Evolutionary conservation across 2,329 filamentous ascomycete genomes (phyloP).

Genomic region (Metarhizium guizhouense): DNA sequence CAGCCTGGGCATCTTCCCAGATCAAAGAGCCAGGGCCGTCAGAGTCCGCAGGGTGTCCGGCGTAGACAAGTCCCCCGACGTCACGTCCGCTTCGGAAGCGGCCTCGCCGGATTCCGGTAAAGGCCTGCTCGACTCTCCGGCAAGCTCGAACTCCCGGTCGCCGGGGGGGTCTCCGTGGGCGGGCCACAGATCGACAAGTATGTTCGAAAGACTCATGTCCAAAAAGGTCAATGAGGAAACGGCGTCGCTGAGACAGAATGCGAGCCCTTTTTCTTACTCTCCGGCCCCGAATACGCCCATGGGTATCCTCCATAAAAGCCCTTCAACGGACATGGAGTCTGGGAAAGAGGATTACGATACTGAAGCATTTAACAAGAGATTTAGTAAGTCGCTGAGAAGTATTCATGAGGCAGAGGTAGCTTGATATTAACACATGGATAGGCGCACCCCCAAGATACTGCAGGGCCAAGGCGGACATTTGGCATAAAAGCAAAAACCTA

Average conservation of each 20-base stretch:
- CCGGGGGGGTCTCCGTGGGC: not conserved
- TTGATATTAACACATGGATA: not conserved
- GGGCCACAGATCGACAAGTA: not conserved
- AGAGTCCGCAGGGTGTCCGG: not conserved
- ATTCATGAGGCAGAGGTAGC: not conserved
- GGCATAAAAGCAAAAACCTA: constrained; percentile 22
- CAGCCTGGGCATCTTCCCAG: not conserved
- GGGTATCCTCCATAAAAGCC: not conserved
- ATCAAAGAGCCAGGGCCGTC: not conserved
- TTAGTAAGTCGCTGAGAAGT: not conserved
- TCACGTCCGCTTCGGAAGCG: not conserved
- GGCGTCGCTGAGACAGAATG: too few relatives aligned
- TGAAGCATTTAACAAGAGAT: not conserved
- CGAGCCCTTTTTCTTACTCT: too few relatives aligned
- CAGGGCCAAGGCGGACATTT: not conserved
- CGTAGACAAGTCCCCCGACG: not conserved
- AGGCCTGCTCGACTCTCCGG: constrained; percentile 1
- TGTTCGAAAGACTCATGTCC: not conserved
- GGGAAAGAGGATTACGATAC: not conserved
- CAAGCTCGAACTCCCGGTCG: not conserved
- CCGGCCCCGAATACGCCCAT: not conserved
- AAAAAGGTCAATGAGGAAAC: too few relatives aligned
- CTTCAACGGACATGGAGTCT: not conserved
- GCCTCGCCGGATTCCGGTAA: not conserved
- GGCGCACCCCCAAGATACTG: constrained; percentile 23